Conservation (phyloP, 345 rosid species). For the Euphorbia lathyris region DNA sequence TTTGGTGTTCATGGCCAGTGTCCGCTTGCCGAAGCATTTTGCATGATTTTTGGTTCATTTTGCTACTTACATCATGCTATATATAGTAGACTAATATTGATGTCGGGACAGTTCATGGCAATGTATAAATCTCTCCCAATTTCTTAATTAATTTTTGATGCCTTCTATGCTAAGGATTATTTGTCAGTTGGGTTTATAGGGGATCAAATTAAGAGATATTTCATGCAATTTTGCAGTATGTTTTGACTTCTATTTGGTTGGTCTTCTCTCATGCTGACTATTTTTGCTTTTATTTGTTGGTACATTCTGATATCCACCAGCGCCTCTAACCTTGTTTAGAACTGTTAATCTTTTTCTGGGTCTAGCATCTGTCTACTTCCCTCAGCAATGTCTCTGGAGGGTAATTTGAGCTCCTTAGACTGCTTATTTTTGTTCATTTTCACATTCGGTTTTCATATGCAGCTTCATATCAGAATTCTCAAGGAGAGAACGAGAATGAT, state of each 20-base stretch:
- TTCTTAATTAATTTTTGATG: background rate
- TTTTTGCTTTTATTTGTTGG: background rate
- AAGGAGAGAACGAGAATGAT: conserved; percentile 64
- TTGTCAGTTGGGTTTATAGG: background rate
- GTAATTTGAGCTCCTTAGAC: too few species aligned
- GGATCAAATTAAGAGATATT: background rate
- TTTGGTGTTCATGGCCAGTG: background rate
- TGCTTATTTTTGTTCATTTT: conserved; percentile 3
- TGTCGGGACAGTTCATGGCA: background rate
- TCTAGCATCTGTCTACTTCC: background rate
- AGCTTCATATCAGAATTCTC: conserved; percentile 75
- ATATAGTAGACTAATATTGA: background rate
- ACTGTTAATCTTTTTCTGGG: background rate
- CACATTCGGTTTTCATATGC: conserved; percentile 37
- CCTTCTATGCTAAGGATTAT: background rate
- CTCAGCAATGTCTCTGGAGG: background rate
- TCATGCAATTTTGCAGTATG: too few species aligned
- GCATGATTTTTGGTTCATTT: background rate
- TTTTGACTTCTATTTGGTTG: background rate
- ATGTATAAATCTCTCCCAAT: background rate
- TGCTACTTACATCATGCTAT: background rate
- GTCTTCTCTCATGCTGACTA: background rate
- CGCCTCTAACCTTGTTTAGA: background rate
- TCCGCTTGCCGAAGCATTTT: background rate
- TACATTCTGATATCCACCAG: background rate